Evolutionary conservation across 1,284 basidiomycete genomes (phyloP).

Genomic region (Moesziomyces sp.): DNA sequence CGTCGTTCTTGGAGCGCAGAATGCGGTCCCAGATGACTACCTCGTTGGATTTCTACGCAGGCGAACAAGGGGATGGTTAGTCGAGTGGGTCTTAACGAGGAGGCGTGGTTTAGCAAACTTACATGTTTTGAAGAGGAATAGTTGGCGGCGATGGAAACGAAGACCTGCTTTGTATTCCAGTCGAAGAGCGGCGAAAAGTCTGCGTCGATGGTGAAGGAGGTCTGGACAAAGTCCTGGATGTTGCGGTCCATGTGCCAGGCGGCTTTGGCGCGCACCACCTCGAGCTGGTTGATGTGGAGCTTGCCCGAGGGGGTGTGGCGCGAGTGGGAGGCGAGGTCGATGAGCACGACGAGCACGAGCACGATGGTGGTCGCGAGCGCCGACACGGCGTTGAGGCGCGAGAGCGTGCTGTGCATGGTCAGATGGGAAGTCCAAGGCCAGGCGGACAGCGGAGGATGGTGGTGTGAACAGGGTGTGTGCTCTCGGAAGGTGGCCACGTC

Average conservation of each 20-base stretch:
- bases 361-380: constrained; percentile 73
- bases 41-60: constrained; percentile 72
- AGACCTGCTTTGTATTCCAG: constrained; percentile 95
- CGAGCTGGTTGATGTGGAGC: constrained; percentile 74
- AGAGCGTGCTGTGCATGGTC: constrained; percentile 69
- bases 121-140: constrained; percentile 53
- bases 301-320: constrained; percentile 70
- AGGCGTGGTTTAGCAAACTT: constrained; percentile 10
- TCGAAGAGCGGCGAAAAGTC: constrained; percentile 84
- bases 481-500: too few species aligned
- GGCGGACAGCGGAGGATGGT: background rate
- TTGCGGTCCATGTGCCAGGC: constrained; percentile 56
- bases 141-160: constrained; percentile 70
- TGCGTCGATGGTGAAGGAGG: constrained; percentile 65
- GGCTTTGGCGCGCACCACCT: constrained; percentile 65
- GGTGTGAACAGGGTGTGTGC: background rate
- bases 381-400: constrained; percentile 79
- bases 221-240: constrained; percentile 58
- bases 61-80: too few species aligned
- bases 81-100: constrained; percentile 70
- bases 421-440: background rate
- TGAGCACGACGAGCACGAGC: constrained; percentile 72
- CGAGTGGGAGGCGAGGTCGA: constrained; percentile 50
- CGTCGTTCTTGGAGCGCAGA: constrained; percentile 80
- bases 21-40: constrained; percentile 93